Evolutionary conservation across 1,284 basidiomycete species (phyloP).

Genomic region (Chondrostereum purpureum): DNA sequence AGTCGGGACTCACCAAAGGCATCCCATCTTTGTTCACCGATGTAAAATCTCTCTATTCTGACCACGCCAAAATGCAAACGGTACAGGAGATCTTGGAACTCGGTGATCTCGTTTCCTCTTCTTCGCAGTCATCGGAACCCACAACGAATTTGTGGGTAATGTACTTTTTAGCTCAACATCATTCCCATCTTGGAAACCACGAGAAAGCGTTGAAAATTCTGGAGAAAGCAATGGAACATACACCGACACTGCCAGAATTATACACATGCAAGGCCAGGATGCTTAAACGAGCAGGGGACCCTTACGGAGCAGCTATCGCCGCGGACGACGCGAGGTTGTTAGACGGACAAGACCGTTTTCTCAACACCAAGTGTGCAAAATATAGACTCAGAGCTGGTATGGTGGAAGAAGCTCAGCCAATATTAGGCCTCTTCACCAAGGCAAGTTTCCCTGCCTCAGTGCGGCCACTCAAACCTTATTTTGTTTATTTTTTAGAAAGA

Average conservation of each 20-base stretch:
- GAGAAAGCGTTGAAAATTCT: conserved; percentile 63
- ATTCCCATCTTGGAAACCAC: conserved; percentile 60
- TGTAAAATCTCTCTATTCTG: conserved; percentile 78
- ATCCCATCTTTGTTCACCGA: conserved; percentile 94
- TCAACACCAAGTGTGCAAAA: conserved; percentile 94
- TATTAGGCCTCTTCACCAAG: conserved; percentile 87
- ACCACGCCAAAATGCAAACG: conserved; percentile 55
- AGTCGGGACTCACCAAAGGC: conserved; percentile 73
- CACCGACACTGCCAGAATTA: conserved; percentile 91
- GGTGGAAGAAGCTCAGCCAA: conserved; percentile 64
- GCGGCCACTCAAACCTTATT: neutral
- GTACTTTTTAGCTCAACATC: conserved; percentile 92
- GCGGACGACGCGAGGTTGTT: conserved; percentile 82
- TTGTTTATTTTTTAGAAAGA: conserved; percentile 76
- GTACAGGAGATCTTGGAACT: conserved; percentile 71
- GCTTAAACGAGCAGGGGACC: conserved; percentile 85
- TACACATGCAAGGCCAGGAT: conserved; percentile 81
- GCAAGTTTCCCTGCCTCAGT: conserved; percentile 30
- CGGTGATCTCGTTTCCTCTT: conserved; percentile 18
- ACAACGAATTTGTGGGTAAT: conserved; percentile 92
- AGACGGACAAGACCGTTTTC: conserved; percentile 93
- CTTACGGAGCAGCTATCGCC: conserved; percentile 64
- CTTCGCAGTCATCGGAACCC: conserved; percentile 52
- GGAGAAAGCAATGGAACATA: conserved; percentile 69
- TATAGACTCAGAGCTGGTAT: conserved; percentile 83